Percentiles rank a stretch among this genome's conserved stretches.
These are phyloP conservation scores for Penicillium lividum DNA, from an alignment of 495 filamentous ascomycete genomes.

Conservation along the genomic window DNA sequence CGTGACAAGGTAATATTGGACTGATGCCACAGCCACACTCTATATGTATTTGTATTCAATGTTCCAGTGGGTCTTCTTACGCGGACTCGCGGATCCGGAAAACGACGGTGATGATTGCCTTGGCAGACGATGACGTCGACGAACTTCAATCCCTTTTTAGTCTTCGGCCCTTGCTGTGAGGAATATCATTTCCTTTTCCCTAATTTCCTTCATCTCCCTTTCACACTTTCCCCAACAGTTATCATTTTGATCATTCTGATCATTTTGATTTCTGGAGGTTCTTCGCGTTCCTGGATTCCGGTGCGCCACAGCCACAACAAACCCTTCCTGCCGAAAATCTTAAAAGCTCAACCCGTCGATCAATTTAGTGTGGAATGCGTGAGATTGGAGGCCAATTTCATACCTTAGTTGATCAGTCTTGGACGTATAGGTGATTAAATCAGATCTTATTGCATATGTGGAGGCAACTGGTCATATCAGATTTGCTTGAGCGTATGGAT, in stretches of 20 bases:
- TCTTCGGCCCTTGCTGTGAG: not conserved
- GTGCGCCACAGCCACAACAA: constrained; percentile 19
- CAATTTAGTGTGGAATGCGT: constrained; percentile 14
- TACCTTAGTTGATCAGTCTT: not conserved
- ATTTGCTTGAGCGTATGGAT: too few relatives aligned
- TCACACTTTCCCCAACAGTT: not conserved
- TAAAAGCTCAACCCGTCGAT: constrained; percentile 9
- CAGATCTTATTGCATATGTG: not conserved
- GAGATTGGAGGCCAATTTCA: not conserved
- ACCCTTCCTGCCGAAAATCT: constrained; percentile 12
- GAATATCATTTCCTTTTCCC: not conserved
- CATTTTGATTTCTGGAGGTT: not conserved
- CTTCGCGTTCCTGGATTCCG: constrained; percentile 12
- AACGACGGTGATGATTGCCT: constrained; percentile 11
- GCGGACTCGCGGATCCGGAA: not conserved
- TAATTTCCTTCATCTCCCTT: not conserved
- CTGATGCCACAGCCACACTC: not conserved
- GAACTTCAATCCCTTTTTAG: not conserved
- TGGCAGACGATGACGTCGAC: constrained; percentile 26
- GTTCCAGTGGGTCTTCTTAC: constrained; percentile 8
- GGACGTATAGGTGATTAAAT: too few relatives aligned
- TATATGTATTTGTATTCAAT: not conserved
- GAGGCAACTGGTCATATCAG: too few relatives aligned
- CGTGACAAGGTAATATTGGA: not conserved
- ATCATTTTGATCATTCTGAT: not conserved